A percentile compares a stretch with the other conserved stretches of the same genome.
phyloP scores from a whole-genome alignment of 192 early-diverging fungal genomes.

The Mortierella claussenii region DNA sequence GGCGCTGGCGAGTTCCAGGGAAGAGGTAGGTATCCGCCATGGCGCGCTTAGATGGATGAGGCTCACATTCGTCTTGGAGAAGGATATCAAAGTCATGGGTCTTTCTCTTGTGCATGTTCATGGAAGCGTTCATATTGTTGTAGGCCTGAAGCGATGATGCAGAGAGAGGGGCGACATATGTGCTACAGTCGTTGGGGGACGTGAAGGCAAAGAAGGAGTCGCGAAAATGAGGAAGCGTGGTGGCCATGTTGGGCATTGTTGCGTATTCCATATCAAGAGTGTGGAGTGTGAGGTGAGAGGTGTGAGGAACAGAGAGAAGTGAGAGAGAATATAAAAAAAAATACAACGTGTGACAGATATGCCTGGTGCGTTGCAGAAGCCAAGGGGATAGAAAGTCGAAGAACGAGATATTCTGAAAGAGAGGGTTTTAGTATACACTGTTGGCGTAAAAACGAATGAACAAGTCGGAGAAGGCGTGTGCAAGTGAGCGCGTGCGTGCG shows the following conservation, averaged over 20 bases:
- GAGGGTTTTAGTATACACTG: too few species aligned
- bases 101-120: slow-evolving; percentile 14
- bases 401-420: too few species aligned
- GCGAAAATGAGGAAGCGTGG: slow-evolving; percentile 28
- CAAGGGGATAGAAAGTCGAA: too few species aligned
- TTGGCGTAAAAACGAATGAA: too few species aligned
- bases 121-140: slow-evolving; percentile 9
- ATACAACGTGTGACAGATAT: too few species aligned
- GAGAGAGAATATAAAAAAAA: not conserved
- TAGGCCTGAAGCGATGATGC: slow-evolving; percentile 32
- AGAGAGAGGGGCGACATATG: slow-evolving; percentile 28
- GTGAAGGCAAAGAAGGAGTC: slow-evolving; percentile 25
- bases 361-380: too few species aligned
- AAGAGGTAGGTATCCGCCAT: slow-evolving; percentile 6
- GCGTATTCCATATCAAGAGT: slow-evolving; percentile 24
- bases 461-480: too few species aligned
- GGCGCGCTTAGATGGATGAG: slow-evolving; percentile 6
- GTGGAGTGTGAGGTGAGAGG: not conserved
- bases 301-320: not conserved
- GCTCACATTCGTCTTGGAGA: not conserved
- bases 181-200: slow-evolving; percentile 1
- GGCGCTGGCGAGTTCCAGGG: slow-evolving; percentile 23
- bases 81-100: slow-evolving; percentile 2
- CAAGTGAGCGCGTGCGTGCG: too few species aligned
- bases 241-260: slow-evolving; percentile 21